Percentiles rank a stretch among this genome's conserved stretches.
Conservation (phyloP, 2,329 filamentous ascomycete species). For the Aspergillus arachidicola region DNA sequence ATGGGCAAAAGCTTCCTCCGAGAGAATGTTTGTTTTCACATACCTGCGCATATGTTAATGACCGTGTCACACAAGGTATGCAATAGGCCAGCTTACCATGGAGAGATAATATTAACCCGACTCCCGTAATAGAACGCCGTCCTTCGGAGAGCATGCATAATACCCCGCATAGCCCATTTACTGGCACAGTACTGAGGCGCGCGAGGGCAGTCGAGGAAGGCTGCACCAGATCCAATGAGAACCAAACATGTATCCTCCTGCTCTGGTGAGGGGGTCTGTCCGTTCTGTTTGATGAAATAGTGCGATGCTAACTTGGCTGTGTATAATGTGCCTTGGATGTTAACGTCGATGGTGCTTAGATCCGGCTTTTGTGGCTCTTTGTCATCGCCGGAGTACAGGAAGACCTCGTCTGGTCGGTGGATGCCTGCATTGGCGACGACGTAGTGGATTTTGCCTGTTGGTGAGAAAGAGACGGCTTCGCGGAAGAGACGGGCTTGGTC, state of each 20-base stretch:
- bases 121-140: conserved; percentile 36
- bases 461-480: conserved; percentile 27
- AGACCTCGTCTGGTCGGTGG: conserved; percentile 32
- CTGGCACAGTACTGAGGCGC: conserved; percentile 38
- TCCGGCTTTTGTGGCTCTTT: conserved; percentile 31
- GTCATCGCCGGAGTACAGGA: conserved; percentile 23
- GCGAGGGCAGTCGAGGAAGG: conserved; percentile 36
- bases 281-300: conserved; percentile 40
- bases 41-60: conserved; percentile 17
- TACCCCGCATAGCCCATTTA: conserved; percentile 42
- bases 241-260: conserved; percentile 35
- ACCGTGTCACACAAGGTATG: accelerated
- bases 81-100: conserved; percentile 22
- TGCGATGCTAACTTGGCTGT: conserved; percentile 50
- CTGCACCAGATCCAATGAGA: conserved; percentile 38
- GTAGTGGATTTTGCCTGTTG: conserved; percentile 29
- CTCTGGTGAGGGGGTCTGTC: conserved; percentile 19
- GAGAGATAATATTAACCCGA: conserved; percentile 41
- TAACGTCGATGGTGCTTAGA: conserved; percentile 42
- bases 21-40: conserved; percentile 11
- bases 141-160: conserved; percentile 40
- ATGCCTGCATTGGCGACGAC: conserved; percentile 40
- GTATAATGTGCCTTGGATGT: conserved; percentile 47
- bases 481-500: conserved; percentile 34
- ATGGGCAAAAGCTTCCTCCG: conserved; percentile 1